These are phyloP conservation scores for Rubroboletus pulcherrimus DNA, from an alignment of 768 basidiomycete genomes.

Conservation along the genomic window DNA sequence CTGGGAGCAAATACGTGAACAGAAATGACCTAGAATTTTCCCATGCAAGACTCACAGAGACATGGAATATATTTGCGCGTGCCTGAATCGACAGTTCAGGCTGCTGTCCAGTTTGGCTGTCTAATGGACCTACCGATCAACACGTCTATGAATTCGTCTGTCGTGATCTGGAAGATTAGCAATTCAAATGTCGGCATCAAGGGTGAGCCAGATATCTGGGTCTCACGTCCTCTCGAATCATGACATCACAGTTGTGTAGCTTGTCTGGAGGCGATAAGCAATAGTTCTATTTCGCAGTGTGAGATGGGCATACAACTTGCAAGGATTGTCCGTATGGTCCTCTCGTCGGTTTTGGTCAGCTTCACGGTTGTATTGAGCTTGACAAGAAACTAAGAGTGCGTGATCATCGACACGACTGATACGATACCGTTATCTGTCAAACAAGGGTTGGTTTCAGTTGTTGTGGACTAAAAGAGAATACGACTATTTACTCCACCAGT, in stretches of 20 bases:
- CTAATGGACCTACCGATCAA: slow-evolving; percentile 62
- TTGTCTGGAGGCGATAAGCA: slow-evolving; percentile 52
- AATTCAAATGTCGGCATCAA: slow-evolving; percentile 1
- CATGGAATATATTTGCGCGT: slow-evolving; percentile 95
- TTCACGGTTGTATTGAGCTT: slow-evolving; percentile 90
- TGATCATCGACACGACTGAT: background rate
- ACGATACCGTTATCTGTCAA: slow-evolving; percentile 62
- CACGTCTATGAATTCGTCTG: slow-evolving; percentile 98
- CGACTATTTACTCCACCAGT: slow-evolving; percentile 75
- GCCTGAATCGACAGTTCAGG: slow-evolving; percentile 40
- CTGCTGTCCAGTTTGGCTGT: background rate
- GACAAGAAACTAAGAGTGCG: background rate
- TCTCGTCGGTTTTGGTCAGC: slow-evolving; percentile 91
- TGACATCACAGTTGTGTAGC: slow-evolving; percentile 92
- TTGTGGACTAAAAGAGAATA: background rate
- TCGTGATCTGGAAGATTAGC: slow-evolving; percentile 64
- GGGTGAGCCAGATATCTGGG: background rate
- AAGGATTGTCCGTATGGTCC: slow-evolving; percentile 88
- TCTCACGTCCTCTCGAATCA: slow-evolving; percentile 94
- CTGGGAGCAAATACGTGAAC: slow-evolving; percentile 34
- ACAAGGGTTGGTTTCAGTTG: background rate
- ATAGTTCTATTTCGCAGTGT: background rate
- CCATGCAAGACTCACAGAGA: slow-evolving; percentile 54
- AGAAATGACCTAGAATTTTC: background rate
- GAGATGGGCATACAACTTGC: slow-evolving; percentile 63